Evolutionary conservation across 441 rosid species (phyloP).

Genomic region (Corymbia citriodora): DNA sequence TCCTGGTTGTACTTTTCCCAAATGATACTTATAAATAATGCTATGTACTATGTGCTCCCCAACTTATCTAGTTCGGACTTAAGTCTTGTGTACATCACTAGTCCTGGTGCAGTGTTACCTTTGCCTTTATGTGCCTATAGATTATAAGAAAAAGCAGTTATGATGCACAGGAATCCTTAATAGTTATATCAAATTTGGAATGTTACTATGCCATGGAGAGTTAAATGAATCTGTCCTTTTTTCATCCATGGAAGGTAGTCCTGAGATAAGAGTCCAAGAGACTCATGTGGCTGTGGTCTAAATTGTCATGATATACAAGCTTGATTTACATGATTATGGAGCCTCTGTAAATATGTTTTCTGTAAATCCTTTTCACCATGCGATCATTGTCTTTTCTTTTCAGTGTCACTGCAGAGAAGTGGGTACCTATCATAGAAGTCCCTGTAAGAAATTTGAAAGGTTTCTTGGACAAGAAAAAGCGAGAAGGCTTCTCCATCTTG

Average conservation of each 20-base stretch:
- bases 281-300: not conserved
- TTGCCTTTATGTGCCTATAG: not conserved
- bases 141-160: not conserved
- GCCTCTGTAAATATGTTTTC: not conserved
- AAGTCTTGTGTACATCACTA: not conserved
- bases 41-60: not conserved
- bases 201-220: not conserved
- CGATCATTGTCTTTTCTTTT: slow-evolving; percentile 13
- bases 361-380: not conserved
- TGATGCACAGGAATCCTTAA: not conserved
- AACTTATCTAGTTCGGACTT: not conserved
- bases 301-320: not conserved
- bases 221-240: not conserved
- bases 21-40: not conserved
- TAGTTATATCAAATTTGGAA: not conserved
- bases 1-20: not conserved
- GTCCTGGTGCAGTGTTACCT: not conserved
- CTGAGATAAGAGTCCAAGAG: not conserved
- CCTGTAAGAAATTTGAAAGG: slow-evolving; percentile 69
- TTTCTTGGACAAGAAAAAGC: slow-evolving; percentile 81
- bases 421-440: slow-evolving; percentile 94
- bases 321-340: not conserved
- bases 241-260: not conserved
- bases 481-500: slow-evolving; percentile 85
- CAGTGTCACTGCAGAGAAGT: slow-evolving; percentile 97